Base-by-base conservation (phyloP, 768 basidiomycete species). In the Boletellus ananas region DNA sequence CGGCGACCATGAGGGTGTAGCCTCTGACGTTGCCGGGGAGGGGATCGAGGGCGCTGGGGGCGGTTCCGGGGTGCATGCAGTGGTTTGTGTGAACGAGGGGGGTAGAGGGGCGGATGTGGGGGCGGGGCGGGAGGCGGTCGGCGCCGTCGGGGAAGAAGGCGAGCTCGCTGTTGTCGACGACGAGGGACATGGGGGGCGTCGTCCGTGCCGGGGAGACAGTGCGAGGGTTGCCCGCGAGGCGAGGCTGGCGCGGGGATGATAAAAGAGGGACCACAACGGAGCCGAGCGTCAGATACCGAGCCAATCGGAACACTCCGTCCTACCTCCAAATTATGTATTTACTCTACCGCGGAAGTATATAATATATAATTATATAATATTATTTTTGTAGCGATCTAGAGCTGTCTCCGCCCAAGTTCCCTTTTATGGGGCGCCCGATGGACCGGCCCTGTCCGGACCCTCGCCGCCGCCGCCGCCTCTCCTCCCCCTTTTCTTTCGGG, bases 1-100 rank as follows among this genome's bases (percentile, higher is more conserved):
- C 89, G 50, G 88, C 89, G 63, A 89, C 87, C 73, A 91, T 85
- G 68, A 91, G 73, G 59, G 84, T 84, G 73, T 79, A 79, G 34
- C 72, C 72, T 61, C 59, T 64, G 63, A 61, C 56, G 50, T 52
- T 54, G 62, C 47, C 52, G 59, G 50, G 49, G 50, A 52, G 55
- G 56, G 54, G 47, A 61, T 60, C 63, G 60, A 59, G 51, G 58
- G 52, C 42, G 63, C 53, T 62, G 66, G 45, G 48, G 34, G 52
- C 45, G 47, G 62, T 53, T 62, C 67, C 67, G 65, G 55, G 45
- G 52, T 43, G 61, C 51, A 68, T 57, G 55, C 57, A 56, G 52
- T 63, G 65, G 58, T 58, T 52, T 47, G 59, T 58, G 56, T 51
- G 54, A 52, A 41, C 50, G 47, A 52, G 17, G 58, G 61, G 58